Evolutionary conservation across 83 land plant species (phyloP).

Genomic region (Picea abies): DNA sequence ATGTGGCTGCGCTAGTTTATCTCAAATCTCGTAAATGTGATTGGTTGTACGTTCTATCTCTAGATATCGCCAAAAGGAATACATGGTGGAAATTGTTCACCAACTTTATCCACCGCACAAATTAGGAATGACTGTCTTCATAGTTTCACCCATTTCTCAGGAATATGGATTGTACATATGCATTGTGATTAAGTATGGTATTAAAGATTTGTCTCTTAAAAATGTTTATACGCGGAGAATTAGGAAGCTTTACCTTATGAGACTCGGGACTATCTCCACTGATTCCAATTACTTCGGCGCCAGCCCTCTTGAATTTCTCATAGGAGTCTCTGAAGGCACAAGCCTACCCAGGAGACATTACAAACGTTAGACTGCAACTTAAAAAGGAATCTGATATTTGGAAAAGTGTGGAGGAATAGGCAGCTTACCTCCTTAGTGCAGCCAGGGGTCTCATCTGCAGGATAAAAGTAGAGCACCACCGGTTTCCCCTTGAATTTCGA

Average conservation of each 20-base stretch:
- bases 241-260: constrained; percentile 68
- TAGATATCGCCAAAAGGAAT: no score
- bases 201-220: no score
- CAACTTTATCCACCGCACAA: no score
- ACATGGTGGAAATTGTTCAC: no score
- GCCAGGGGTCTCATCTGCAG: constrained; percentile 98
- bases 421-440: constrained; percentile 94
- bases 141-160: no score
- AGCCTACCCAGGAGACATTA: constrained; percentile 46
- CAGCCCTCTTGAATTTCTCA: constrained; percentile 98
- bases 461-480: constrained; percentile 94
- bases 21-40: no score
- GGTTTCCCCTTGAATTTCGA: constrained; percentile 95
- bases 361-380: not conserved
- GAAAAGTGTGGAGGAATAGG: not conserved
- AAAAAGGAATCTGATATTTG: not conserved
- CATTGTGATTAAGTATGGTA: no score
- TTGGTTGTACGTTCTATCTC: no score
- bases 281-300: constrained; percentile 93
- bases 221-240: no score
- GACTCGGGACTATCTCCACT: constrained; percentile 86
- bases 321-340: constrained; percentile 96
- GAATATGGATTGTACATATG: no score
- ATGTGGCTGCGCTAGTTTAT: no score
- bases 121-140: no score